Evolutionary conservation across 2,329 filamentous ascomycete genomes (phyloP).

Genomic region (Arthrocladium fulminans): DNA sequence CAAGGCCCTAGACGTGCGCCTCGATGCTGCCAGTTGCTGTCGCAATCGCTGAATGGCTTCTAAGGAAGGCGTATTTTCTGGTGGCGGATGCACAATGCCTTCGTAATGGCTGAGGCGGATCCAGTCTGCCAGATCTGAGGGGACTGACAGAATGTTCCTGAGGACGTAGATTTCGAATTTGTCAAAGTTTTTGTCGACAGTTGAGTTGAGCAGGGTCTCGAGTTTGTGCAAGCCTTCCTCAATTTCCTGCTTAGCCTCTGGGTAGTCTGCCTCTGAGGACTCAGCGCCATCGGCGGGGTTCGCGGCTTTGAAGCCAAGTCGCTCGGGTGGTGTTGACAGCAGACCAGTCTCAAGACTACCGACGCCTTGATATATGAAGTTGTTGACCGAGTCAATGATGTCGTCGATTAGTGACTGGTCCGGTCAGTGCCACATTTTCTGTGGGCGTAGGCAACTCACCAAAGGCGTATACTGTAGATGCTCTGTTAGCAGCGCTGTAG

Average conservation of each 20-base stretch:
- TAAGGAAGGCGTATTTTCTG: constrained; percentile 44
- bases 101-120: constrained; percentile 80
- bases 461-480: constrained; percentile 92
- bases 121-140: constrained; percentile 64
- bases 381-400: constrained; percentile 94
- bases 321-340: constrained; percentile 60
- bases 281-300: constrained; percentile 32
- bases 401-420: constrained; percentile 84
- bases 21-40: constrained; percentile 67
- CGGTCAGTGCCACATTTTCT: constrained; percentile 14
- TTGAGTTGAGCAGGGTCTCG: constrained; percentile 70
- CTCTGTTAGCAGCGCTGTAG: constrained; percentile 69
- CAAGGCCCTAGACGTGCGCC: constrained; percentile 62
- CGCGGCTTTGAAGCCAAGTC: constrained; percentile 65
- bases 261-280: constrained; percentile 36
- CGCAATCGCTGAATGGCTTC: constrained; percentile 65
- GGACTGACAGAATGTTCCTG: constrained; percentile 70
- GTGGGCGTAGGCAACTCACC: no score
- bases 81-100: constrained; percentile 24
- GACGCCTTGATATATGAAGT: constrained; percentile 80
- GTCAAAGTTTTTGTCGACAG: constrained; percentile 78
- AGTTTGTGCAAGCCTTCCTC: constrained; percentile 80
- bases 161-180: constrained; percentile 83
- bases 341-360: constrained; percentile 80
- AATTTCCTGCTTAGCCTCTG: constrained; percentile 60